Percentiles rank a stretch among this genome's conserved stretches.
These are phyloP conservation scores for Volvox africanus DNA, from an alignment of 139 green algal species.

Conservation along the genomic window DNA sequence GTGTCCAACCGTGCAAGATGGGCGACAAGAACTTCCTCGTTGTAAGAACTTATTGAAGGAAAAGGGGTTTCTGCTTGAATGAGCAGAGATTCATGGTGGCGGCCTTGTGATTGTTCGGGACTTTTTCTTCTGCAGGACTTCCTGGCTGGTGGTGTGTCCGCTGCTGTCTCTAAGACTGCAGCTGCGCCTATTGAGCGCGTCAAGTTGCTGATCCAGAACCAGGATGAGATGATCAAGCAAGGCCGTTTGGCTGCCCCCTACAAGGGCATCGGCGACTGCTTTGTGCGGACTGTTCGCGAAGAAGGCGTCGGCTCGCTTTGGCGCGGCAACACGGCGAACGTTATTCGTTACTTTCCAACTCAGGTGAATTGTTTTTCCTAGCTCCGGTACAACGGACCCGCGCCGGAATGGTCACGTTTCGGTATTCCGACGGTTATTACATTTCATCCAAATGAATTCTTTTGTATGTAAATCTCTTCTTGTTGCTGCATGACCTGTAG, in stretches of 20 bases:
- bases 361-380: slow-evolving; percentile 53
- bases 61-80: background rate
- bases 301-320: slow-evolving; percentile 95
- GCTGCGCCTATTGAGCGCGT: slow-evolving; percentile 96
- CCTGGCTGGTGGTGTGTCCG: slow-evolving; percentile 70
- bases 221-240: slow-evolving; percentile 81
- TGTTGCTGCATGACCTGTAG: slow-evolving; percentile 52
- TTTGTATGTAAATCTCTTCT: background rate
- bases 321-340: slow-evolving; percentile 97
- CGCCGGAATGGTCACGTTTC: background rate
- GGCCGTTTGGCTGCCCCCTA: slow-evolving; percentile 75
- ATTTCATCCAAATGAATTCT: background rate
- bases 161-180: slow-evolving; percentile 94
- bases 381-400: background rate
- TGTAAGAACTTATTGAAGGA: background rate
- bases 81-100: background rate
- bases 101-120: background rate
- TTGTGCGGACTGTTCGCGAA: slow-evolving; percentile 88
- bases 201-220: slow-evolving; percentile 93
- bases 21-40: slow-evolving; percentile 49
- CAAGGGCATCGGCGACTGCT: slow-evolving; percentile 97
- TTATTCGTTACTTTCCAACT: slow-evolving; percentile 95
- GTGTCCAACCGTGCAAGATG: background rate
- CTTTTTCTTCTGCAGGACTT: slow-evolving; percentile 56
- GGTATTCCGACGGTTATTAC: background rate